Evolutionary conservation across 495 filamentous ascomycete genomes (phyloP).

Genomic region (Aspergillus bertholletiae): DNA sequence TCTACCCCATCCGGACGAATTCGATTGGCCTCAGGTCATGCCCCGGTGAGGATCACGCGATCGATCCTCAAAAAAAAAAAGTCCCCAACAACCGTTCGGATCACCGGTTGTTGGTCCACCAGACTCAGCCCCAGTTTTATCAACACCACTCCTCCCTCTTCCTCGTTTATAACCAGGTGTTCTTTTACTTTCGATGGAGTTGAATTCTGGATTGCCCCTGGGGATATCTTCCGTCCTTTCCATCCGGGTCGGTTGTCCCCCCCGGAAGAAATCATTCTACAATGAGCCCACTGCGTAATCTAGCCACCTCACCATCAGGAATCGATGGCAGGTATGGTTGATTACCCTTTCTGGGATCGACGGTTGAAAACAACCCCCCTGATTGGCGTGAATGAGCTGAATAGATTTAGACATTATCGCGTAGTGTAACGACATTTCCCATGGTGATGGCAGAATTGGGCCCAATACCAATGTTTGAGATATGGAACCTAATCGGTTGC

Average conservation of each 20-base stretch:
- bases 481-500: not conserved
- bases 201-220: no score
- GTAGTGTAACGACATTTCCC: not conserved
- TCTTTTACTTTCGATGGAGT: no score
- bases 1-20: not conserved
- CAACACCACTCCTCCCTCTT: no score
- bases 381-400: not conserved
- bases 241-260: not conserved
- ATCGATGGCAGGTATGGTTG: not conserved
- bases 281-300: not conserved
- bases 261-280: not conserved
- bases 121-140: no score
- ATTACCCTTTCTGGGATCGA: not conserved
- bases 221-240: not conserved
- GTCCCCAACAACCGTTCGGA: not conserved
- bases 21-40: not conserved
- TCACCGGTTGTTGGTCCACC: not conserved
- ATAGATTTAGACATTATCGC: not conserved
- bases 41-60: not conserved
- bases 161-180: no score
- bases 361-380: not conserved
- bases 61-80: not conserved
- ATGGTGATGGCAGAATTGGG: no score
- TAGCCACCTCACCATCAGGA: not conserved
- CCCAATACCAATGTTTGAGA: not conserved